Percentiles rank a stretch among this genome's conserved stretches.
Conservation (phyloP, 192 early-diverging fungal species). For the Backusella tuberculispora region DNA sequence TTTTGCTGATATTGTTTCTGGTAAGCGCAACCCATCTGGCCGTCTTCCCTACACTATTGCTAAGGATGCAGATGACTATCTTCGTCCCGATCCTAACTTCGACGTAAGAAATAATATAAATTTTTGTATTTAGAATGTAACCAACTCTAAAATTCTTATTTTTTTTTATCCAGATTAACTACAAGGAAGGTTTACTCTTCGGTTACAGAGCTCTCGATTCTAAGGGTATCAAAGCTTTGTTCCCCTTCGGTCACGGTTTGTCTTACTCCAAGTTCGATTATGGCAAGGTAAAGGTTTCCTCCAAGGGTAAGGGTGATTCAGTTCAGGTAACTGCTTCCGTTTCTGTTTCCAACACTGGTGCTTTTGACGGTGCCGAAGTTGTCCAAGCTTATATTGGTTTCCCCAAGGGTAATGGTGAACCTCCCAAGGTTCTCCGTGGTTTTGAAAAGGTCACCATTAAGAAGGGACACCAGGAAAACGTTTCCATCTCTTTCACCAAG, state of each 20-base stretch:
- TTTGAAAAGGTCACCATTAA: slow-evolving; percentile 37
- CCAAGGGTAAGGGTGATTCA: not conserved
- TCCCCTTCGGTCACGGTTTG: slow-evolving; percentile 66
- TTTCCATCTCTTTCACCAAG: slow-evolving; percentile 43
- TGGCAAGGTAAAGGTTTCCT: slow-evolving; percentile 28
- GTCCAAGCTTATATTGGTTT: slow-evolving; percentile 47
- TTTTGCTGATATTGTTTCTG: slow-evolving; percentile 68
- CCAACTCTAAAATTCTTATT: not conserved
- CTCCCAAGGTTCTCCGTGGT: slow-evolving; percentile 42
- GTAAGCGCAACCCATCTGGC: slow-evolving; percentile 62
- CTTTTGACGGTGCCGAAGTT: slow-evolving; percentile 39
- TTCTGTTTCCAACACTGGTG: slow-evolving; percentile 41
- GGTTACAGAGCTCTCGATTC: slow-evolving; percentile 60
- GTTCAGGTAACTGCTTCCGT: not conserved
- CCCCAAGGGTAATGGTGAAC: slow-evolving; percentile 47
- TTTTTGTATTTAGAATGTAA: not conserved
- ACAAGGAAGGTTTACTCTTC: slow-evolving; percentile 56
- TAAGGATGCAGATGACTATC: slow-evolving; percentile 46
- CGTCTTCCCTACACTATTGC: slow-evolving; percentile 68
- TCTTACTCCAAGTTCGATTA: slow-evolving; percentile 71
- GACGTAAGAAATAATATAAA: not conserved
- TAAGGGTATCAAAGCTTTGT: slow-evolving; percentile 52
- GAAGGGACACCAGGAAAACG: slow-evolving; percentile 23
- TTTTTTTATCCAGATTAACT: slow-evolving; percentile 47
- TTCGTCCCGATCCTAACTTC: not conserved